These are phyloP conservation scores for Vaccinium darrowii DNA, from an alignment of 148 eudicot genomes.

Conservation along the genomic window DNA sequence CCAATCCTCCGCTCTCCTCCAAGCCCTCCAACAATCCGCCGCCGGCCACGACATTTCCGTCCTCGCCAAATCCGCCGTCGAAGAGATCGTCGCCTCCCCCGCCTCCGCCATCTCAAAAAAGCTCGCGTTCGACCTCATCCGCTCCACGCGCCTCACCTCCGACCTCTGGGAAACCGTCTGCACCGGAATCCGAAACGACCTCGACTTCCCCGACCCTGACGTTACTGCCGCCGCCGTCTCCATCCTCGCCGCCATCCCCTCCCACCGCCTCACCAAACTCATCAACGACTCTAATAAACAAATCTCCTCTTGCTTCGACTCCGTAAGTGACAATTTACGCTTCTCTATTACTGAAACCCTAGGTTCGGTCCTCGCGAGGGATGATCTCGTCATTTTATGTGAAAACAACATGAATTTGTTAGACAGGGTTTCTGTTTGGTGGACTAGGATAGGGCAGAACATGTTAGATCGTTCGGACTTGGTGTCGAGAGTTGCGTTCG, in stretches of 20 bases:
- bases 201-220: conserved; percentile 93
- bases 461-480: conserved; percentile 73
- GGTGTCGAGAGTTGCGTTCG: conserved; percentile 81
- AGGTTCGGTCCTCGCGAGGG: conserved; percentile 82
- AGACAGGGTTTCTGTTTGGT: conserved; percentile 78
- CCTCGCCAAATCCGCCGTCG: conserved; percentile 89
- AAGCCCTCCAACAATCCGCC: conserved; percentile 96
- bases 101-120: conserved; percentile 92
- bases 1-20: conserved; percentile 86
- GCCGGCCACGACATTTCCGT: conserved; percentile 93
- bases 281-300: conserved; percentile 52
- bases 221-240: conserved; percentile 88
- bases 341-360: conserved; percentile 84
- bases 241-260: conserved; percentile 81
- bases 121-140: conserved; percentile 90
- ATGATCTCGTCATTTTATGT: conserved; percentile 77
- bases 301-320: conserved; percentile 69
- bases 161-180: conserved; percentile 81
- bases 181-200: conserved; percentile 61
- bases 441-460: conserved; percentile 72
- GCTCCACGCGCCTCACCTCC: conserved; percentile 82
- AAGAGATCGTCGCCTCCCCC: conserved; percentile 86
- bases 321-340: conserved; percentile 52
- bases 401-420: conserved; percentile 74
- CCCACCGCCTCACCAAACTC: conserved; percentile 61